Evolutionary conservation across 139 green algal genomes (phyloP), one percentile per base, ranked within the genome.

Genomic region (Astrephomene gubernaculifera): DNA sequence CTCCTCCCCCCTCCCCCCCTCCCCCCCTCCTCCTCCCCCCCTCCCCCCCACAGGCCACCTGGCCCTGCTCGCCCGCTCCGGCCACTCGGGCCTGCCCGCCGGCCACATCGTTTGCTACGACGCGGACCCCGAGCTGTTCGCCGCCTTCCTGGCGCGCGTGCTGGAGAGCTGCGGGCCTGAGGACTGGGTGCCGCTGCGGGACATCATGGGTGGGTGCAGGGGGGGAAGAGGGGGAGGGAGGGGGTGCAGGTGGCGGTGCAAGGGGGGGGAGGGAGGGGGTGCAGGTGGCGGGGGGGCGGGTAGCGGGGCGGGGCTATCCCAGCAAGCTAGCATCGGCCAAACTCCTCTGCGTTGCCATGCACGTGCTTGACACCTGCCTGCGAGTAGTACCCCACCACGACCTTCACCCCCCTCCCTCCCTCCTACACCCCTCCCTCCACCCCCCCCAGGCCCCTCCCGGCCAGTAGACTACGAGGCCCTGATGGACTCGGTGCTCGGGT

Each of bases 51-150:
- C 76, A 83, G 76, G 76, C 21, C 60, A 63, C 57, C 67, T 96
- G 38, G 82, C 91, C 2, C 90, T 96, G 49, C 75, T 93, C 12
- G 91, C 87, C 4, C n/a, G 72, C 21, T 38, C 61, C 4, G 94
- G 94, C 12, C 74, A 91, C 33, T 38, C 64, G 22, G 93, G 94
- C 19, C 54, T 96, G 38, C 93, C 94, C 1, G 22, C 73, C 5
- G 94, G 89, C 33, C 94, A 96, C 69, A 73, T 96, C 9, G 27
- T 87, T 17, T 43, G 45, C 27, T 82, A 87, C 57, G 39, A 82
- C 24, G 53, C 79, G 4, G 54, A 81, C 38, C 54, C 61, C 54
- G 81, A 68, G 41, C 52, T 87, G 38, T 39, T 49, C 19, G 64
- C 45, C 7, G 65, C 35, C 0, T 86, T 86, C 38, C 27, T 86